Conservation (phyloP, 2,329 filamentous ascomycete species). For the Cordyceps sp. region DNA sequence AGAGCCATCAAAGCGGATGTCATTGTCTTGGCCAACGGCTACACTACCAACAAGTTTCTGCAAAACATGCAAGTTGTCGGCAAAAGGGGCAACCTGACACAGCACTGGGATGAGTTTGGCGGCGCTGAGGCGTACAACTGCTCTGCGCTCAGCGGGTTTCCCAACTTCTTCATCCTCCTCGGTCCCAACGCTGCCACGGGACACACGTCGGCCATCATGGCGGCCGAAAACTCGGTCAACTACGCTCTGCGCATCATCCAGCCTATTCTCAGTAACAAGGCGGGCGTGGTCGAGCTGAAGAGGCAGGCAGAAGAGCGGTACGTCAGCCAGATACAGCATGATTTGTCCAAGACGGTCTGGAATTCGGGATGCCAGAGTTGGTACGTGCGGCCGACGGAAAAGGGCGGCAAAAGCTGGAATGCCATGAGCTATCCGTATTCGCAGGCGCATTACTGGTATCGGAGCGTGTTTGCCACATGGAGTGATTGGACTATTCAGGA, state of each 20-base stretch:
- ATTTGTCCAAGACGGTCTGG: constrained; percentile 17
- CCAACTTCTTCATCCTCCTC: constrained; percentile 48
- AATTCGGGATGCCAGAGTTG: constrained; percentile 18
- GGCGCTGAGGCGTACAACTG: constrained; percentile 46
- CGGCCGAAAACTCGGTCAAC: constrained; percentile 43
- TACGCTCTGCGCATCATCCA: constrained; percentile 42
- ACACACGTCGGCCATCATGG: constrained; percentile 42
- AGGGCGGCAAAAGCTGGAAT: constrained; percentile 17
- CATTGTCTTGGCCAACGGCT: constrained; percentile 46
- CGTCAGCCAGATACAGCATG: constrained; percentile 13
- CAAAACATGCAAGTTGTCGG: constrained; percentile 36
- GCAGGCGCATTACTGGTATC: constrained; percentile 18
- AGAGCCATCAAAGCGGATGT: constrained; percentile 34
- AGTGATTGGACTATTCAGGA: constrained; percentile 15
- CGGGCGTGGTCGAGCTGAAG: constrained; percentile 14
- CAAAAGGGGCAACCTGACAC: constrained; percentile 27
- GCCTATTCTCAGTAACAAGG: constrained; percentile 20
- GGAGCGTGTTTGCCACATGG: constrained; percentile 17
- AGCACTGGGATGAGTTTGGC: constrained; percentile 41
- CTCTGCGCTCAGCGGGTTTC: constrained; percentile 40
- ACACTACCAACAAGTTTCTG: constrained; percentile 36
- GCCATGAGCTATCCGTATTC: constrained; percentile 18
- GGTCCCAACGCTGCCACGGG: constrained; percentile 47
- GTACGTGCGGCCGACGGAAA: constrained; percentile 13
- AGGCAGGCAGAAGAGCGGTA: constrained; percentile 17